Evolutionary conservation across 2,329 filamentous ascomycete species (phyloP).

Genomic region (Diaporthe citriasiana): DNA sequence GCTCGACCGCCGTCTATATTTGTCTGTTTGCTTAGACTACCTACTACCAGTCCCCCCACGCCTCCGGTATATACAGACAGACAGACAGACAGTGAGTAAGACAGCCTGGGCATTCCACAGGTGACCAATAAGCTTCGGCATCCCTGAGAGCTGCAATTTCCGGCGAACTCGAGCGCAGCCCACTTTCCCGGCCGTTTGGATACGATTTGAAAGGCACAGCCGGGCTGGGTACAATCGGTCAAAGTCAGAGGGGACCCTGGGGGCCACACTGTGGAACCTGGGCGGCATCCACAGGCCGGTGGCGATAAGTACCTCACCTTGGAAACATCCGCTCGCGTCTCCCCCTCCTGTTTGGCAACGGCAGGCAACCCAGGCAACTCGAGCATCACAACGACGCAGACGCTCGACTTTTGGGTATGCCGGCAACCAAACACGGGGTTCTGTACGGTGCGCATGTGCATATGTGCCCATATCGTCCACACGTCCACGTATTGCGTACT

Average conservation of each 20-base stretch:
- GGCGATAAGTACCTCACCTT: slow-evolving; percentile 14
- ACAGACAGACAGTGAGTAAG: neutral
- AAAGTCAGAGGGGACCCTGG: neutral
- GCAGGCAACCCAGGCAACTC: slow-evolving; percentile 25
- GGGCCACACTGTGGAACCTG: slow-evolving; percentile 21
- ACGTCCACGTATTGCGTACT: neutral
- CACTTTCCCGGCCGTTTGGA: slow-evolving; percentile 28
- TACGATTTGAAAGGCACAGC: slow-evolving; percentile 1
- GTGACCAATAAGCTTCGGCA: slow-evolving; percentile 19
- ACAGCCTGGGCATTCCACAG: slow-evolving; percentile 7
- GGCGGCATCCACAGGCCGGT: slow-evolving; percentile 18
- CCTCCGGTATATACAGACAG: neutral
- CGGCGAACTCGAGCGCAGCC: slow-evolving; percentile 14
- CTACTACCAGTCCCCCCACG: neutral
- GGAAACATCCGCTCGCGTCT: neutral
- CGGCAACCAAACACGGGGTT: slow-evolving; percentile 26
- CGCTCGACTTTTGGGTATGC: slow-evolving; percentile 37
- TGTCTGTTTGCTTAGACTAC: neutral
- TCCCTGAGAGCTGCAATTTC: slow-evolving; percentile 34
- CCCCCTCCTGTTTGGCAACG: slow-evolving; percentile 32
- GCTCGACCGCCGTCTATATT: neutral
- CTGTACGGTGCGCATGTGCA: slow-evolving; percentile 8
- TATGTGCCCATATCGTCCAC: neutral
- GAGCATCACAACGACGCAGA: slow-evolving; percentile 29
- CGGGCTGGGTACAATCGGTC: neutral